Percentiles rank a stretch among this genome's conserved stretches.
These are phyloP conservation scores for Lactarius hatsudake DNA, from an alignment of 768 basidiomycete genomes.

Conservation along the genomic window DNA sequence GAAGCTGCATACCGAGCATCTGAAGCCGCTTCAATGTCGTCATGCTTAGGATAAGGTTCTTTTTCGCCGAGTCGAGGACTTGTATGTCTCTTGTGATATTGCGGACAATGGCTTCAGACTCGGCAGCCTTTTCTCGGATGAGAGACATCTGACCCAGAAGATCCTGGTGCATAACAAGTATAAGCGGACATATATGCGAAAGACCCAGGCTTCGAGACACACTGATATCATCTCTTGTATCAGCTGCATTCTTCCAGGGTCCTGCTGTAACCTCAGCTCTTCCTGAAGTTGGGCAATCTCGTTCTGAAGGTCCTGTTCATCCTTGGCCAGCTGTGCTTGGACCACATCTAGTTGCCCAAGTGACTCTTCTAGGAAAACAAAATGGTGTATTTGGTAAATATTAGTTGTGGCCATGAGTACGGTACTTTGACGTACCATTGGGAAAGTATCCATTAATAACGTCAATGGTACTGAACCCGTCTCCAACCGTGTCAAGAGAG, in stretches of 20 bases:
- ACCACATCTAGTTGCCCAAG: conserved; percentile 69
- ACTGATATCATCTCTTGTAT: conserved; percentile 98
- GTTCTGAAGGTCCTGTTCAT: conserved; percentile 63
- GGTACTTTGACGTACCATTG: conserved; percentile 52
- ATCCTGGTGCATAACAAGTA: conserved; percentile 51
- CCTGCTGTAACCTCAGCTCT: conserved; percentile 73
- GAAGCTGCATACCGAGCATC: conserved; percentile 74
- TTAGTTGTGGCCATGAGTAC: neutral
- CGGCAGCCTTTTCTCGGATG: conserved; percentile 94
- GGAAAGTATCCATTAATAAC: conserved; percentile 71
- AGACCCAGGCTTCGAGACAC: conserved; percentile 27
- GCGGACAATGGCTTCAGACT: conserved; percentile 93
- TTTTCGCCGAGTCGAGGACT: conserved; percentile 88
- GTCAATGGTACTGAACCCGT: conserved; percentile 53
- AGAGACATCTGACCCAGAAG: conserved; percentile 93
- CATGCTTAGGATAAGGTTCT: conserved; percentile 87
- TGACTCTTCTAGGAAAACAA: conserved; percentile 58
- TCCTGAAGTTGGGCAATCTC: conserved; percentile 69
- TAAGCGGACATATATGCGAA: neutral
- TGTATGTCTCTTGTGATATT: conserved; percentile 98
- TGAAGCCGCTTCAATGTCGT: conserved; percentile 86
- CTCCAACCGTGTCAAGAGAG: conserved; percentile 56
- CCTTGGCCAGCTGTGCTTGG: conserved; percentile 62
- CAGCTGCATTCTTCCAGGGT: conserved; percentile 82
- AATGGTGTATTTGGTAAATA: conserved; percentile 1